Base-by-base conservation (phyloP, 306 rosid genomes). In the Fragaria vesca region DNA sequence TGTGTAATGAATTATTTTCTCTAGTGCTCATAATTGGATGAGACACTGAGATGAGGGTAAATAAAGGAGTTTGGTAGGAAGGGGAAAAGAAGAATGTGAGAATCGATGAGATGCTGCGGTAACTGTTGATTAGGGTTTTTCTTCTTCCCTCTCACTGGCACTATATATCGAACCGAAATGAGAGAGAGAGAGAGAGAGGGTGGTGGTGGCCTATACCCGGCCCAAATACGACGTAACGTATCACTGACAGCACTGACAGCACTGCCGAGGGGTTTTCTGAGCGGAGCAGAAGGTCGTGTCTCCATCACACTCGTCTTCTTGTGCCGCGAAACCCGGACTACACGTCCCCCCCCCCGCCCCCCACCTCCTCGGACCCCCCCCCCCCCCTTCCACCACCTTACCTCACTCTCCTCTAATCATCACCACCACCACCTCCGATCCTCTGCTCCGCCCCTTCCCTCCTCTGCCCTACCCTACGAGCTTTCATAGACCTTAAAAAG, bases 291-390 rank as follows among this genome's bases (percentile, higher is more conserved):
- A 81, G 69, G 88, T 77, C 71, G 24, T 12, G 90, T 87, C 90
- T 13, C 84, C 34, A 79, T 87, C 88, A 78, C 1, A 2, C 52
- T 86, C 85, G 87, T 81, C 89, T 81, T 69, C 78, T 86, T 81
- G 48, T 78, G 87, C 87, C 87, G 87, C 62, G 73, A 86, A 86
- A 81, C 85, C 65, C 89, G 86, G 85, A 86, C 82, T 81, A 81
- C 84, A 83, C n/a, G 84, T 83, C 80, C 70, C 60, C 70, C 60
- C 60, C 24, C 24, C 24, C 24, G 0, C 24, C 24, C 42, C 55
- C 32, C 1, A 9, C 65, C 30, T n/a, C n/a, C n/a, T n/a, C n/a
- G n/a, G n/a, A n/a, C n/a, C n/a, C n/a, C n/a, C 65, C 71, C 78
- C 81, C 30, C 1, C 72, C 2, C 24, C 24, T 24, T 5, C 2